Conservation (phyloP, 805 yeast genomes). For the Torulaspora delbrueckii region DNA sequence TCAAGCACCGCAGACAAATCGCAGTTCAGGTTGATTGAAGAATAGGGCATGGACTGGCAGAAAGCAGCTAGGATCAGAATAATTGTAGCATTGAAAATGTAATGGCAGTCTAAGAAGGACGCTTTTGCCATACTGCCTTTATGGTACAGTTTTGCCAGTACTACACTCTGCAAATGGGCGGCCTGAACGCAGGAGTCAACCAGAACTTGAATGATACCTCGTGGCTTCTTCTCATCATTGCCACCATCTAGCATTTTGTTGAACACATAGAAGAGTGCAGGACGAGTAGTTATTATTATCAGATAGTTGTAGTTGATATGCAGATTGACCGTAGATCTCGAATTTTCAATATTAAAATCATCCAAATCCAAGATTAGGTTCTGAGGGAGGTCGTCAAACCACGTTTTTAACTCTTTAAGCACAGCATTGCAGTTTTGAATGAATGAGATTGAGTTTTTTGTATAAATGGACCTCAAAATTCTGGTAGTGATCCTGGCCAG, state of each 20-base stretch:
- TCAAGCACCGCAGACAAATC: conserved; percentile 13
- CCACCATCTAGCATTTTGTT: conserved; percentile 11
- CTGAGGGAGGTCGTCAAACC: conserved; percentile 17
- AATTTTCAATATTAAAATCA: conserved; percentile 8
- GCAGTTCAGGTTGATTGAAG: conserved; percentile 5
- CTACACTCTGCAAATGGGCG: conserved; percentile 18
- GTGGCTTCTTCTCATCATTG: conserved; percentile 3
- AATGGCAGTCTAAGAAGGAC: conserved; percentile 22
- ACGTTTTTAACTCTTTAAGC: conserved; percentile 13
- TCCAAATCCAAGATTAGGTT: conserved; percentile 14
- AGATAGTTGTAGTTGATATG: conserved; percentile 23
- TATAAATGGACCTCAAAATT: conserved; percentile 17
- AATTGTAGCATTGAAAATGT: conserved; percentile 18
- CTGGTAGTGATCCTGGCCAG: conserved; percentile 20
- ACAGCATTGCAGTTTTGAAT: conserved; percentile 20
- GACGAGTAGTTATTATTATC: conserved; percentile 20
- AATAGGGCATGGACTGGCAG: conserved; percentile 14
- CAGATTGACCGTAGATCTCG: conserved; percentile 19
- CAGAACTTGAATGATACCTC: conserved; percentile 11
- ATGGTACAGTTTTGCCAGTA: conserved; percentile 15
- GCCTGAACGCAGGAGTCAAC: conserved; percentile 21
- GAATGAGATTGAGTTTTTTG: conserved; percentile 16
- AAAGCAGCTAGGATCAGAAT: conserved; percentile 17
- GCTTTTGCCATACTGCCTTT: conserved; percentile 16
- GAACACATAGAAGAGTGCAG: conserved; percentile 21